A percentile compares a stretch with the other conserved stretches of the same genome.
These are phyloP conservation scores for Fusarium chaquense DNA, from an alignment of 2,329 filamentous ascomycete species.

Conservation along the genomic window DNA sequence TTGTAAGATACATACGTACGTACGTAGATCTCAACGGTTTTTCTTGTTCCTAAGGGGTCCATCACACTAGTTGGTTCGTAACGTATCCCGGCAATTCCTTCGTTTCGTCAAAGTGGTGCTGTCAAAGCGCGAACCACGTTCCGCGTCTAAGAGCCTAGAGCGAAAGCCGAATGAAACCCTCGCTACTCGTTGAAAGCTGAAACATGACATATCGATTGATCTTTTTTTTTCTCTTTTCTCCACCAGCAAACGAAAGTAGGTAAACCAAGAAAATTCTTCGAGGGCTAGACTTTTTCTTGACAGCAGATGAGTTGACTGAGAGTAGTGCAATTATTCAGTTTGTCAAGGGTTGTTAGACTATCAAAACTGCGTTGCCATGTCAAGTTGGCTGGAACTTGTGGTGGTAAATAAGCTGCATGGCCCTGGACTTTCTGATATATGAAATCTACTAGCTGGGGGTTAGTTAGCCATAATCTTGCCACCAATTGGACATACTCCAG, in stretches of 20 bases:
- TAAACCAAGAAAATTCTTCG: too few species aligned
- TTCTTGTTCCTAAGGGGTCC: neutral
- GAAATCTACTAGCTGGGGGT: neutral
- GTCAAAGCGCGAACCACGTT: neutral
- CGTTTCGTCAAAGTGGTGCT: neutral
- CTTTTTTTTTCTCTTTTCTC: neutral
- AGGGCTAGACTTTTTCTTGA: neutral
- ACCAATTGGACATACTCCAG: neutral
- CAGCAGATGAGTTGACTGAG: neutral
- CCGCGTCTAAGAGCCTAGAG: too few species aligned
- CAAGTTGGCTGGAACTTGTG: neutral
- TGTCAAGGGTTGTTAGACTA: neutral
- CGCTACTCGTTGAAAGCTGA: neutral
- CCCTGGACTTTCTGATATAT: neutral
- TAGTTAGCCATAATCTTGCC: neutral
- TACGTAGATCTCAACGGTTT: neutral
- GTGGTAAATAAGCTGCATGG: neutral
- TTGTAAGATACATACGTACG: neutral
- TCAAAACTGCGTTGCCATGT: too few species aligned
- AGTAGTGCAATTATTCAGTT: neutral
- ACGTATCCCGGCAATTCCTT: neutral
- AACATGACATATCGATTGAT: slow-evolving; percentile 4
- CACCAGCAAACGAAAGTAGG: neutral
- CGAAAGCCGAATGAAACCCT: neutral
- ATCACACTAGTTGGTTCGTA: neutral